Base-by-base conservation (phyloP, 768 basidiomycete species). In the Auricularia sp. region DNA sequence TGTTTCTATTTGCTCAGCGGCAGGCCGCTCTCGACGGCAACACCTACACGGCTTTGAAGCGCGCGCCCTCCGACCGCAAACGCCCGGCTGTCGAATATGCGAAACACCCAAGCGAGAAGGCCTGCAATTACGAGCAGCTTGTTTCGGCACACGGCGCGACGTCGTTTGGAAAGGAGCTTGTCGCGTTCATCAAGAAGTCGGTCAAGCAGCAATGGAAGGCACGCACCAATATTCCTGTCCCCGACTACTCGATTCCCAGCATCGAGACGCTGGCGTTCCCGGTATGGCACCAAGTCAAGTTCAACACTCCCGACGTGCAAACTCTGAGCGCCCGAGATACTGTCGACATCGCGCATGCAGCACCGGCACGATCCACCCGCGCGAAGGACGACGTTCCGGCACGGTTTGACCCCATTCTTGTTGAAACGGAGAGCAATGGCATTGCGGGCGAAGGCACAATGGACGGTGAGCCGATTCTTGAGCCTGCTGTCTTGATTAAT, bases 361-460 rank as follows among this genome's bases (percentile, higher is more conserved):
- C 35, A 71, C 71, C 2, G 73, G 65, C 51, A 8, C 8, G 16
- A 1, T 8, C 7, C 1, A 39, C 39, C 1, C 7, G 12, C 8
- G 2, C 39, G 39, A 7, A 12, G 39, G 29, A 29, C 29, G 3
- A 1, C 39, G 2, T 12, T 1, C 39, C 7, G 8, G n/a, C n/a
- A 0, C 66, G 74, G 3, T 80, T 79, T 69, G 78, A 81, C 64
- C 78, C 73, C 2, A 74, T 67, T 0, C 64, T 77, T 7, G 64
- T 74, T 36, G 71, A 72, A 39, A 18, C 51, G 7, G 16, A 1
- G 8, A 18, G 29, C 7, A 18, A 54, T 3, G 39, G 39, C 2
- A 3, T 39, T 7, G 51, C 51, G 1, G 51, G 51, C 2, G 8
- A 7, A 18, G 18, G 51, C 51, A 1, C 10, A 2, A 54, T 29